Evolutionary conservation across 805 yeast species (phyloP), one percentile per base, ranked within the genome.

Genomic region (Candida silvicultrix): DNA sequence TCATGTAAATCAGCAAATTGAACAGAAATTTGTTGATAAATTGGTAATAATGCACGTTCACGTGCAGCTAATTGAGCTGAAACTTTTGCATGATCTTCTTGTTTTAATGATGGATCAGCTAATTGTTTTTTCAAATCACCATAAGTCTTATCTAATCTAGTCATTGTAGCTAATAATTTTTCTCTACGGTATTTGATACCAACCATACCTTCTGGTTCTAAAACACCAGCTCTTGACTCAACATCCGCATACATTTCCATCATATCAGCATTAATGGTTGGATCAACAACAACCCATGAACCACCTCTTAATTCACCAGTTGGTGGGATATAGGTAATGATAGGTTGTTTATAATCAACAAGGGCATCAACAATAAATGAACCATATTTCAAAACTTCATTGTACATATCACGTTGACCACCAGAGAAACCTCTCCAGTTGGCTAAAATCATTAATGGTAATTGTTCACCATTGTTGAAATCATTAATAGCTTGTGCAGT

Each of bases 351-450:
- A 79, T 83, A 94, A 59, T 83, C 96, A 55, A 89, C 95, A 51
- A 94, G 77, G 14, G 99, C 97, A 66, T 94, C 99, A 53, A 94
- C 99, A 69, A 94, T 94, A 68, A 77, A 89, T 4, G 98, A 82
- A 65, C 99, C 99, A 65, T 87, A 94, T 69, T 94, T 94, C 73
- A 94, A 82, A 39, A 94, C 95, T 73, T 94, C 99, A 62, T 90
- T 89, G 78, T 85, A 95, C 99, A 94, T 94, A 69, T 94, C 99
- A 66, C 97, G 87, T 76, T 94, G 99, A 67, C 99, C 99, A 75
- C 99, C 99, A 56, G 97, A 89, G 82, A 94, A 94, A 62, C 99
- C 99, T 82, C 99, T 87, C 99, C 99, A 94, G 80, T 94, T 94
- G 49, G 99, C 99, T 58, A 94, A 73, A 55, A 94, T 89, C 95